Base-by-base conservation (phyloP, 768 basidiomycete species). In the Podaxis sp. region DNA sequence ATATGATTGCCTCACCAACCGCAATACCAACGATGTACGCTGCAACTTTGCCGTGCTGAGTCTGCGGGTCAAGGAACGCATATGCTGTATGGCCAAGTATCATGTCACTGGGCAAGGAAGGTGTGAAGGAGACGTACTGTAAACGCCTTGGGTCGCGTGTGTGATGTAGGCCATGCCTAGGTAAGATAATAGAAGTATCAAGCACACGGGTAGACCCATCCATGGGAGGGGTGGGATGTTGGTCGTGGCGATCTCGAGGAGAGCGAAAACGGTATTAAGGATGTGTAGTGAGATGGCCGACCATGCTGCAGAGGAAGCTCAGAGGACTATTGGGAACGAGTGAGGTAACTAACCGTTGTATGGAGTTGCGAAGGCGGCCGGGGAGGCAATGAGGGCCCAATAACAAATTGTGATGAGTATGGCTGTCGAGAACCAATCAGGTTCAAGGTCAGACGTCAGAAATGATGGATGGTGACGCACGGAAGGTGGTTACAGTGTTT, bases 81-180 rank as follows among this genome's bases (percentile, higher is more conserved):
- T 89, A 90, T 0, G 84, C 88, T 89, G 57, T 13, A 52, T 40
- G 13, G 33, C 51, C 46, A 37, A 22, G 55, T 25, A 22, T 50
- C 24, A 9, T 17, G 12, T 43, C 12, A n/a, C 61, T 12, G 25
- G 37, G 9, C 52, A 29, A 19, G 4, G 41, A 46, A 59, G 43
- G 27, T 36, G 40, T 29, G 25, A 40, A 50, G 12, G 47, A 52
- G 27, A 40, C 86, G 56, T 66, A 90, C 88, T 71, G 70, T 90
- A 90, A 66, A 87, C 79, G 0, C 82, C 82, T 68, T 88, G 85
- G 0, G 82, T 81, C 1, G 74, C 80, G 58, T 79, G 67, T 0
- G 87, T 88, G 46, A 91, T 79, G 65, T 90, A 91, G 4, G 87
- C 89, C 1, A 90, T 70, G 25, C 80, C 87, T 15, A 90, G 74